Evolutionary conservation across 257 asterid genomes (phyloP).

Genomic region (Cordia subcordata): DNA sequence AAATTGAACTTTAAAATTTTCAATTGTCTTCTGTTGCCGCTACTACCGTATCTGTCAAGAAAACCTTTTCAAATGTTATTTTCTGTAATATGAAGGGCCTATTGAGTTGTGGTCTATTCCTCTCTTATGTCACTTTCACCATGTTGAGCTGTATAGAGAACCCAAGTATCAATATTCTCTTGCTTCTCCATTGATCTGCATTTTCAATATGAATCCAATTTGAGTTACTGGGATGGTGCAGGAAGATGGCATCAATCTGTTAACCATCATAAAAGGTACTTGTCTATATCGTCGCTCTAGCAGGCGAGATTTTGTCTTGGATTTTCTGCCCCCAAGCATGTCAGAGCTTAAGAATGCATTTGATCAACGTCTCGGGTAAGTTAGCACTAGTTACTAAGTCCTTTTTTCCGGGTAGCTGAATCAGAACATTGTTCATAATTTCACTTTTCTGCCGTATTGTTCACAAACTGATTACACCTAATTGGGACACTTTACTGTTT

Average conservation of each 20-base stretch:
- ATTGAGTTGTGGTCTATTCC: too few relatives aligned
- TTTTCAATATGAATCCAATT: not conserved
- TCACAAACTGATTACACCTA: not conserved
- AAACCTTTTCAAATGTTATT: too few relatives aligned
- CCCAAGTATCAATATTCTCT: not conserved
- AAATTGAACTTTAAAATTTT: too few relatives aligned
- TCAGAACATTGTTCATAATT: not conserved
- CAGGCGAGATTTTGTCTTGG: slow-evolving; percentile 46
- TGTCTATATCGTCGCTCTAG: slow-evolving; percentile 52
- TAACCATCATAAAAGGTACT: slow-evolving; percentile 64
- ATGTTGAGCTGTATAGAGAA: too few relatives aligned
- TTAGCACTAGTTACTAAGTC: not conserved
- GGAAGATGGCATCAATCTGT: slow-evolving; percentile 71
- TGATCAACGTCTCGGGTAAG: slow-evolving; percentile 9
- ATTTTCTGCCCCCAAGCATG: slow-evolving; percentile 66
- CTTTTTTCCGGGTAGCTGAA: not conserved
- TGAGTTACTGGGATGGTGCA: slow-evolving; percentile 22
- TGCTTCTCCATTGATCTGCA: too few relatives aligned
- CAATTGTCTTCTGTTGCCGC: too few relatives aligned
- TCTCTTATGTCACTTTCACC: too few relatives aligned
- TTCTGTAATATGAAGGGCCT: too few relatives aligned
- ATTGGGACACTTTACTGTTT: too few relatives aligned
- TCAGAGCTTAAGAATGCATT: slow-evolving; percentile 50
- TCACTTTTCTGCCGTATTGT: too few relatives aligned
- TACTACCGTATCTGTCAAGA: too few relatives aligned